These are phyloP conservation scores for Auricularia sp. DNA, from an alignment of 768 basidiomycete species.

Conservation along the genomic window DNA sequence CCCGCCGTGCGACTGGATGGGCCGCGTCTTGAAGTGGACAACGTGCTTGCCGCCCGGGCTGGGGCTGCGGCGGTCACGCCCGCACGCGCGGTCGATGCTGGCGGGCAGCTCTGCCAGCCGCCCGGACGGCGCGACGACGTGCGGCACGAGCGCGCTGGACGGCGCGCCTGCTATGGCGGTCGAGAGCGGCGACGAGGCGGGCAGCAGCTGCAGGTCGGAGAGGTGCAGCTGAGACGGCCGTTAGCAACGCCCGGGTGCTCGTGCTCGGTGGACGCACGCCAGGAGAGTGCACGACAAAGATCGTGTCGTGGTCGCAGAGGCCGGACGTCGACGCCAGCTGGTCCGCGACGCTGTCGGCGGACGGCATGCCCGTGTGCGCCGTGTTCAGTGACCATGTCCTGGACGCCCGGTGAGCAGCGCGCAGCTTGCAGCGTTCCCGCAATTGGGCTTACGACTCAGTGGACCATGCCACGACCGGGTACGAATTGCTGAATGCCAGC, in stretches of 20 bases:
- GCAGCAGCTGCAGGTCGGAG: conserved; percentile 59
- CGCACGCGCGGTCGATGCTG: conserved; percentile 41
- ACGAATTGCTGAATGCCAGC: conserved; percentile 48
- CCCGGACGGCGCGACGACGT: conserved; percentile 31
- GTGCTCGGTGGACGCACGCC: conserved; percentile 40
- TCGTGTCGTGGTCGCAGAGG: conserved; percentile 53
- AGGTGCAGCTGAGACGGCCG: conserved; percentile 48
- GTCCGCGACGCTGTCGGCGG: conserved; percentile 4
- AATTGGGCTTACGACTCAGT: conserved; percentile 41
- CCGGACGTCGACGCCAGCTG: conserved; percentile 23
- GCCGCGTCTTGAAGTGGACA: conserved; percentile 25
- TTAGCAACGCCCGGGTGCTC: neutral
- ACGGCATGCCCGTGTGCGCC: conserved; percentile 7
- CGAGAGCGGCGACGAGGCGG: conserved; percentile 41
- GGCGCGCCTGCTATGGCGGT: conserved; percentile 38
- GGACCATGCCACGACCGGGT: conserved; percentile 64
- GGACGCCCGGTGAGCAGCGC: conserved; percentile 35
- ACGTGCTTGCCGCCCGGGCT: conserved; percentile 15
- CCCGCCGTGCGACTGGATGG: neutral
- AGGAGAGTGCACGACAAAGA: conserved; percentile 61
- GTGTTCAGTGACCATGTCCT: conserved; percentile 16
- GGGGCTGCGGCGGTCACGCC: neutral
- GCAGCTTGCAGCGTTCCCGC: conserved; percentile 31
- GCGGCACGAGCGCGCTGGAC: conserved; percentile 53
- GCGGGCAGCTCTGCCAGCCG: conserved; percentile 29